Evolutionary conservation across 2,329 filamentous ascomycete species (phyloP), one percentile per base, ranked within the genome.

Genomic region (Pyrenophora graminea): DNA sequence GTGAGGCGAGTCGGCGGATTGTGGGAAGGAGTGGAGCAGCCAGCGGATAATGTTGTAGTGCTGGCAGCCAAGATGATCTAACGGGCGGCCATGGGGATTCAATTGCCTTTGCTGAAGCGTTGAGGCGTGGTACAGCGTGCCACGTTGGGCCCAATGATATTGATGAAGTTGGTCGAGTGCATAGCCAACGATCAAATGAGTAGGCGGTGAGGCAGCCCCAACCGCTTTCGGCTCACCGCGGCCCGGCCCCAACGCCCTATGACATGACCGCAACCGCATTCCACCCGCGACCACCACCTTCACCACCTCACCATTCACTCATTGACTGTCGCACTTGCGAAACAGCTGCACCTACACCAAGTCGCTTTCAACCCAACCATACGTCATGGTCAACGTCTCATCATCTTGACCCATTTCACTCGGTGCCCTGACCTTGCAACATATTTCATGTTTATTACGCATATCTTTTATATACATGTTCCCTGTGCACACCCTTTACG

Each of bases 91-190:
- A 63, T 68, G 59, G 61, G 38, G n/a, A 49, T 49, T 70, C 67
- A 70, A 69, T 71, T 67, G 63, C 58, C 44, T 53, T 55, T 38
- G 51, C 48, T 57, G 48, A 53, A 53, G 54, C 43, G 55, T 47
- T 55, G 46, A 58, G 49, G 47, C 49, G 62, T 68, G 44, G 61
- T 64, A 65, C 67, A 56, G 63, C 59, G 56, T 63, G 62, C 66
- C 65, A 66, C 66, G 65, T 67, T 61, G 62, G 59, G 56, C 51
- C 68, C 68, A 71, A 71, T 71, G 58, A 63, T 51, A 62, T 45
- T 43, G 51, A 55, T 58, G 59, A 53, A 49, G 46, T 46, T 58
- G 45, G 57, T 58, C 45, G 56, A 58, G 53, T 56, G 53, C 59
- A 60, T 57, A 51, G 55, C 55, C 61, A 58, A 59, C 53, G 50